Evolutionary conservation across 805 yeast species (phyloP), one percentile per base, ranked within the genome.

Genomic region (Candida dajiaensis): DNA sequence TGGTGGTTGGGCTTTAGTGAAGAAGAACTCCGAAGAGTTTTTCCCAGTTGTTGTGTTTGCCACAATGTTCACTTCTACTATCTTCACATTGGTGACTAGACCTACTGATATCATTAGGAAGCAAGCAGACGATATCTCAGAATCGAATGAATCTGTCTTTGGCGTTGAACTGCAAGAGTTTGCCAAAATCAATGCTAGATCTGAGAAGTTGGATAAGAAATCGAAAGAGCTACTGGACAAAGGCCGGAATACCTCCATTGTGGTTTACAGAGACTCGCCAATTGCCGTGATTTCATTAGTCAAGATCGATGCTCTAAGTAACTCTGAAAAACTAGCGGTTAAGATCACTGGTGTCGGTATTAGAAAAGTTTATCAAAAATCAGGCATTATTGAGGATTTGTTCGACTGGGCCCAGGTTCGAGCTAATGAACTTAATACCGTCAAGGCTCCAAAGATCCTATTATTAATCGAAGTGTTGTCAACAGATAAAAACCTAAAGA

Each of bases 211-310:
- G 35, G 56, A 50, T 9, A 59, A 56, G 28, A 55, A 58, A 26
- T 38, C 50, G 35, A 51, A 50, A 44, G 42, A 60, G 48, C 47
- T 71, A 64, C 53, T 68, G 54, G 54, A 58, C 42, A 50, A 55
- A 55, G 74, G 76, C 19, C 67, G 71, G 15, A 76, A 81, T 53
- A 70, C 88, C 1, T 76, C 74, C 43, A 57, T 82, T 36, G 71
- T 84, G 23, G 60, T 76, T 16, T 85, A 85, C 66, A 76, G 90
- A 58, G 77, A 76, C n/a, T 69, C 81, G 1, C 90, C 94, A 16
- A 80, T 86, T 58, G 89, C 89, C 0, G 68, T 81, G 33, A 68
- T 76, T 26, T 72, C 82, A 0, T 48, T 69, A 11, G 67, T 75
- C 40, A 71, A 70, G 39, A 60, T 66, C 36, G 69, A 73, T n/a